Evolutionary conservation across 352 stramenopile genomes (phyloP), one percentile per base, ranked within the genome.

Genomic region (Discostella stelligera): DNA sequence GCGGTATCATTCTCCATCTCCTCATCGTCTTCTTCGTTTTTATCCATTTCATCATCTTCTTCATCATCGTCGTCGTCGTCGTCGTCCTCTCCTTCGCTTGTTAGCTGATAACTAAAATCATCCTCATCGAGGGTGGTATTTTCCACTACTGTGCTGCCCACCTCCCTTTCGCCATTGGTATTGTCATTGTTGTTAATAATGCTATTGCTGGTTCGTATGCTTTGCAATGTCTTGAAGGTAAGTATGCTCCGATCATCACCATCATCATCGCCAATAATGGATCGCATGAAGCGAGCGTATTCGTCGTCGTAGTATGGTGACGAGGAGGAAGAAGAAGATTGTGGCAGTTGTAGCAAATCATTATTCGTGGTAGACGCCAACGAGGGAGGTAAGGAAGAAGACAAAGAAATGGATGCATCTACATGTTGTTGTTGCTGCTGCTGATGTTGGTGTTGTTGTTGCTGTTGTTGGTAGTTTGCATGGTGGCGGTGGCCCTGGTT

Each of bases 141-240:
- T n/a, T 23, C 39, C 18, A 32, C 7, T 30, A 48, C 30, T n/a
- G 56, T 68, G 18, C 41, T 55, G 7, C 18, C 23, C 27, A 6
- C 21, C 13, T 18, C 25, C 21, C 49, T 23, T 32, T 9, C 44
- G 14, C 11, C 53, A 25, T 55, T 37, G 23, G 73, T 65, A 16
- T 82, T 70, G 13, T 82, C 77, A 58, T 83, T 76, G n/a, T 87
- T 77, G 39, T 84, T 63, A 14, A 85, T 76, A 27, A 87, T 70
- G 16, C 86, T 71, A 14, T 83, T n/a, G 23, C 48, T 20, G 55
- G 46, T n/a, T 39, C 25, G 39, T 25, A 59, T 52, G 32, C 37
- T 53, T 39, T 65, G 46, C 9, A 76, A 66, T 18, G 74, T 82
- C 46, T 23, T 55, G 53, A 82, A 82, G 0, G 74, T 82, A 44